Evolutionary conservation across 495 filamentous ascomycete species (phyloP).

Genomic region (Apodospora peruviana): DNA sequence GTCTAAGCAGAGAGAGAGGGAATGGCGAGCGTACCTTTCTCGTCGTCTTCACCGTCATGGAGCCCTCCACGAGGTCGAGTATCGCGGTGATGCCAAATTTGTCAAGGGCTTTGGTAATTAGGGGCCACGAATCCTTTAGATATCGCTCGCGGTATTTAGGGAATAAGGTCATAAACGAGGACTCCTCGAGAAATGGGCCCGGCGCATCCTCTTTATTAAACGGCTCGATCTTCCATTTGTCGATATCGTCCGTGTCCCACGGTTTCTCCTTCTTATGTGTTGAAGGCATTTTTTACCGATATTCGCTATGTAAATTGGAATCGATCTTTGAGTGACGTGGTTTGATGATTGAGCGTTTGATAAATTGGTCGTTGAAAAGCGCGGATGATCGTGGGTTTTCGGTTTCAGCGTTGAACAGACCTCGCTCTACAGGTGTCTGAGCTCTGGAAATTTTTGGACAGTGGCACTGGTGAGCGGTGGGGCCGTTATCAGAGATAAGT

Average conservation of each 20-base stretch:
- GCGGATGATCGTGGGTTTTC: neutral
- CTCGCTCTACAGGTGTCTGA: neutral
- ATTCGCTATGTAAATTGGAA: neutral
- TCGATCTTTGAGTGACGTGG: neutral
- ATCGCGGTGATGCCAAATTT: conserved; percentile 80
- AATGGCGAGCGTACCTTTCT: conserved; percentile 44
- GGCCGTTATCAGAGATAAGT: no score
- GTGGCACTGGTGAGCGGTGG: neutral
- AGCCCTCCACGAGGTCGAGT: conserved; percentile 90
- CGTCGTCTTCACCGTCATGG: conserved; percentile 93
- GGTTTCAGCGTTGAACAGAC: neutral
- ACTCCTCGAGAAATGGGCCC: conserved; percentile 89
- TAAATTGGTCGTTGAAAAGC: neutral
- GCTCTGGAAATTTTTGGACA: conserved; percentile 8
- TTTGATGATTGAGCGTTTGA: neutral
- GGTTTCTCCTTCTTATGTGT: conserved; percentile 93
- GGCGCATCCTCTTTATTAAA: conserved; percentile 84
- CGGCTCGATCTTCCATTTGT: conserved; percentile 91
- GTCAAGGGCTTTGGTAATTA: conserved; percentile 70
- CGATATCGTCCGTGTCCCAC: conserved; percentile 96
- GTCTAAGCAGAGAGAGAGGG: neutral
- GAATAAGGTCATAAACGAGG: conserved; percentile 79
- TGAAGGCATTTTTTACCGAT: conserved; percentile 82
- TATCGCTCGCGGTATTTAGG: conserved; percentile 97
- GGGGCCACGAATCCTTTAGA: conserved; percentile 85